Percentiles rank a stretch among this genome's conserved stretches.
Conservation (phyloP, 371 early-diverging fungal species). For the Zychaea mexicana region DNA sequence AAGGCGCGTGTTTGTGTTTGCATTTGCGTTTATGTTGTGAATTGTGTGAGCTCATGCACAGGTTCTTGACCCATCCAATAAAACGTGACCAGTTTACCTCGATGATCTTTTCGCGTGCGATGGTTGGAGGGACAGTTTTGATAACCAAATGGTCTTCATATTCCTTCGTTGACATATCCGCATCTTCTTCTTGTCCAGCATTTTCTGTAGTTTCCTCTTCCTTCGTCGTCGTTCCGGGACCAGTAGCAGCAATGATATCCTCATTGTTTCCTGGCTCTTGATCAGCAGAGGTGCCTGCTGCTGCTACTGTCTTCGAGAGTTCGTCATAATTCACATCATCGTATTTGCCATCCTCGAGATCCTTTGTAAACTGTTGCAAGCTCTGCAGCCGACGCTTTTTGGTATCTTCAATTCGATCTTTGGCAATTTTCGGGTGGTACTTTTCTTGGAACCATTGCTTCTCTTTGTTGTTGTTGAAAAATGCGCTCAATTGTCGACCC, state of each 20-base stretch:
- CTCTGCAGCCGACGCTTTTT: conserved; percentile 54
- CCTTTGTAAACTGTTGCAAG: conserved; percentile 62
- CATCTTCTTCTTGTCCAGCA: conserved; percentile 13
- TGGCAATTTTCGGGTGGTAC: conserved; percentile 77
- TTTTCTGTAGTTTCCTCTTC: not conserved
- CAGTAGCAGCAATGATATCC: not conserved
- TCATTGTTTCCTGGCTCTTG: conserved; percentile 13
- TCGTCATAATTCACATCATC: conserved; percentile 72
- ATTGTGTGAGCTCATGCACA: not conserved
- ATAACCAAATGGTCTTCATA: conserved; percentile 73
- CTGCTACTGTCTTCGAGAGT: no score
- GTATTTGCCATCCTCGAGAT: conserved; percentile 70
- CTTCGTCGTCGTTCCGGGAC: not conserved
- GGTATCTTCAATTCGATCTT: conserved; percentile 57
- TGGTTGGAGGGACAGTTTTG: conserved; percentile 80
- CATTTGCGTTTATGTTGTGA: no score
- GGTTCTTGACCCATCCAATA: not conserved
- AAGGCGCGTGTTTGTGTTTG: no score
- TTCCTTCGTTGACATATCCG: conserved; percentile 14
- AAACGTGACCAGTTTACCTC: conserved; percentile 54
- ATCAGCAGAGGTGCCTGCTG: conserved; percentile 9
- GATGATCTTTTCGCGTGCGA: conserved; percentile 70
- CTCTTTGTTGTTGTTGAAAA: conserved; percentile 79
- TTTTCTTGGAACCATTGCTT: conserved; percentile 94
- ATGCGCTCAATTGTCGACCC: conserved; percentile 65